Evolutionary conservation across 805 yeast species (phyloP), one percentile per base, ranked within the genome.

Genomic region (Saturnispora besseyi): DNA sequence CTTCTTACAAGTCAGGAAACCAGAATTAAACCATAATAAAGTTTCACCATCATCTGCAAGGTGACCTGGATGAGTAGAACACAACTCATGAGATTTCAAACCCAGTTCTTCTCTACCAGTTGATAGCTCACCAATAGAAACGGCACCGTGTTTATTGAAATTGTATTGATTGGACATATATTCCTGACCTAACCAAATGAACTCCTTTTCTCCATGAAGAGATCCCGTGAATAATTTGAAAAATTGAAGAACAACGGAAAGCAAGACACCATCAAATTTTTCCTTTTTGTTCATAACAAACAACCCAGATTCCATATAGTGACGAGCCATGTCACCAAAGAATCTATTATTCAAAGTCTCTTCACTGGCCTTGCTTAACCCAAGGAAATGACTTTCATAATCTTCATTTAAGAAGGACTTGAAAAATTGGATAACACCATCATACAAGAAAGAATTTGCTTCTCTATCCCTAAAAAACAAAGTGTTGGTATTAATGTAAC

Each of bases 141-240:
- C 85, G 0, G 84, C 84, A n/a, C 75, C 68, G 55, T 70, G 62
- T 6, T 63, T 50, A 57, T 80, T 81, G 60, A 82, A 75, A 29
- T 61, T 64, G 55, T 78, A 79, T 21, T 65, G 61, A 56, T 80
- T 79, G 11, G 87, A 82, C 41, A 75, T 70, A 37, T 75, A 66
- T 42, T 75, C 71, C 62, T 80, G 77, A 2, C 86, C 87, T 32
- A 85, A 60, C 91, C 91, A 84, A 58, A 83, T 79, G 55, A 84
- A 68, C 60, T 85, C 93, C 57, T 85, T 85, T 55, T 85, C 95
- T 37, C 95, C 95, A 73, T 85, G 84, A 9, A 83, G 73, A 18
- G 81, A 75, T 1, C 76, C 70, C 0, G 71, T 63, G 24, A 74
- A 68, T 26, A 75, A 62, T 48, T 63, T 64, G 61, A 72, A 69